Evolutionary conservation across 495 filamentous ascomycete genomes (phyloP).

Genomic region (Aspergillus leporis): DNA sequence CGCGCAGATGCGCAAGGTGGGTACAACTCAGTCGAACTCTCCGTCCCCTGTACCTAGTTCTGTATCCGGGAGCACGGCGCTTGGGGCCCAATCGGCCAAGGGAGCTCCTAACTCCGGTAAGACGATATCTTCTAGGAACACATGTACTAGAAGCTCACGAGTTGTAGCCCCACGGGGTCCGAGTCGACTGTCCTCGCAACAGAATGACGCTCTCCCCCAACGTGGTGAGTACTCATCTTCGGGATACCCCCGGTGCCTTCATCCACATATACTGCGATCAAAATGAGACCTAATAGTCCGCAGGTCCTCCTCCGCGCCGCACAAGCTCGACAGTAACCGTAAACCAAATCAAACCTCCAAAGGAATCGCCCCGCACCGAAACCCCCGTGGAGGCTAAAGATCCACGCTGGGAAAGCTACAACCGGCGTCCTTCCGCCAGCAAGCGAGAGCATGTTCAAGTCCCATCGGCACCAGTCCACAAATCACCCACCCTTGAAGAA

Average conservation of each 20-base stretch:
- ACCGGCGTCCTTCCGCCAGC: constrained; percentile 29
- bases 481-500: constrained; percentile 39
- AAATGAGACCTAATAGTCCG: constrained; percentile 1
- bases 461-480: constrained; percentile 23
- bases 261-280: neutral
- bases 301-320: constrained; percentile 37
- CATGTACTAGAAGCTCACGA: constrained; percentile 1
- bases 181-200: constrained; percentile 62
- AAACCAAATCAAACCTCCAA: constrained; percentile 33
- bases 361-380: constrained; percentile 44
- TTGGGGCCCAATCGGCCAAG: constrained; percentile 58
- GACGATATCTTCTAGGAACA: constrained; percentile 5
- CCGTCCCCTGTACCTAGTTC: constrained; percentile 51
- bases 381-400: constrained; percentile 46
- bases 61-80: constrained; percentile 47
- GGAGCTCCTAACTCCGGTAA: constrained; percentile 58
- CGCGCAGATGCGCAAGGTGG: constrained; percentile 83
- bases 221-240: constrained; percentile 30
- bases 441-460: constrained; percentile 31
- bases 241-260: neutral
- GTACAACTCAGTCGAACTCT: constrained; percentile 47
- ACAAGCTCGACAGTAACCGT: constrained; percentile 61
- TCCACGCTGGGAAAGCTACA: constrained; percentile 38
- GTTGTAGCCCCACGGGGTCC: constrained; percentile 52
- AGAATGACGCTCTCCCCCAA: constrained; percentile 57